A percentile compares a stretch with the other conserved stretches of the same genome.
Conservation (phyloP, 139 green algal genomes). For the Coccomyxa sp. region DNA sequence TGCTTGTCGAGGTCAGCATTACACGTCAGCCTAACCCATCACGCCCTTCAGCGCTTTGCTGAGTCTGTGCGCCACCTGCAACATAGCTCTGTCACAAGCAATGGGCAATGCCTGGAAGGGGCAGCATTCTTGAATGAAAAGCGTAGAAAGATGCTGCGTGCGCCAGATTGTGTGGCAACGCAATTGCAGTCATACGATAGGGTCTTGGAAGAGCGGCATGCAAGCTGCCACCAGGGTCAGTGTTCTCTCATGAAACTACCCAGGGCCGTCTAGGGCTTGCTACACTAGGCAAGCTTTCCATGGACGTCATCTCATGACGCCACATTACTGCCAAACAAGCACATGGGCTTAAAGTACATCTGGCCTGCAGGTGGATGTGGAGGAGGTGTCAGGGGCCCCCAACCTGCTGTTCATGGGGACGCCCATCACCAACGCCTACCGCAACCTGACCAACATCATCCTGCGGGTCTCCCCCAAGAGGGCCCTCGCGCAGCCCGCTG, state of each 20-base stretch:
- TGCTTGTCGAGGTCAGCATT: neutral
- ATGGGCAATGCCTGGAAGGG: neutral
- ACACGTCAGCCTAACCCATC: neutral
- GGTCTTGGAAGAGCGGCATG: no score
- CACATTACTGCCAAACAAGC: neutral
- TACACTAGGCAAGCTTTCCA: neutral
- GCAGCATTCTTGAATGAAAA: neutral
- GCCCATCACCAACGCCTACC: constrained; percentile 58
- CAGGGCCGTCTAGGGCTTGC: neutral
- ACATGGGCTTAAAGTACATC: neutral
- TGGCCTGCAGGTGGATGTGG: neutral
- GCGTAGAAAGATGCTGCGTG: neutral
- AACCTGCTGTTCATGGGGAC: constrained; percentile 41
- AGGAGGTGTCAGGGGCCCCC: constrained; percentile 8
- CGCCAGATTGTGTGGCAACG: neutral
- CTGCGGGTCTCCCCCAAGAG: constrained; percentile 29
- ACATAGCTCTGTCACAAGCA: no score
- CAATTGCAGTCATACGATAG: no score
- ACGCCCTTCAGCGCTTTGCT: neutral
- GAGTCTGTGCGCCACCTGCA: no score
- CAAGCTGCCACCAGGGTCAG: neutral
- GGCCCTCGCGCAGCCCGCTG: constrained; percentile 2
- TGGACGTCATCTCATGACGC: neutral
- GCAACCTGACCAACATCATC: constrained; percentile 52
- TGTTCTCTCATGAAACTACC: neutral